Evolutionary conservation across 1,284 basidiomycete species (phyloP), one percentile per base, ranked within the genome.

Genomic region (Singerocomus rubriflavus): DNA sequence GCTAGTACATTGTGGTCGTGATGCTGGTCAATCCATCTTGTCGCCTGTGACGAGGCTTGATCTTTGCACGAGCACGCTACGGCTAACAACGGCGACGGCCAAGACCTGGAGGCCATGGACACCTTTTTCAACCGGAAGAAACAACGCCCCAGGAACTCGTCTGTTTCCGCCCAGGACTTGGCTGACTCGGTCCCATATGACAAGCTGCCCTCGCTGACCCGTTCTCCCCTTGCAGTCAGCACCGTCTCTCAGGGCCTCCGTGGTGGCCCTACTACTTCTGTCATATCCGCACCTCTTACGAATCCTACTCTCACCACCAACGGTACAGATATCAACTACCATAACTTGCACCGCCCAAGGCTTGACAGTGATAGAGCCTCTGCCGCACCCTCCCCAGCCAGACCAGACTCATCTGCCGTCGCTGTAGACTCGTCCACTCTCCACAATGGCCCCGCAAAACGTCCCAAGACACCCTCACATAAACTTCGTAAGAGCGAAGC

Each of bases 251-350:
- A 84, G 62, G 80, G 77, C 32, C 64, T 82, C 38, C 74, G 80
- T 62, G 75, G 75, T 31, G 61, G 46, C 35, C 56, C 58, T 2
- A 51, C 43, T 39, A 67, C 66, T 16, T 57, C 65, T 21, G 60
- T 48, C 42, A 90, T 90, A 54, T 89, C 85, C 36, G 87, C 87
- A 5, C 88, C 88, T 6, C 83, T 84, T 59, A 88, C 88, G 14
- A 90, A 90, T 61, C 88, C 88, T 12, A 80, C 82, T 9, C 77
- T 90, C 46, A 88, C 85, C 4, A 53, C 76, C 48, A 73, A 78
- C 60, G 87, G 88, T 42, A 83, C 83, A 12, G 85, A 87, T 56
- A 70, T 88, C 60, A 80, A 83, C 61, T 80, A 74, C 61, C 61
- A 56, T 52, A 71, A 73, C 17, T 68, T 80, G 57, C 72, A 76